These are phyloP conservation scores for Agrostemma githago DNA, from an alignment of 148 eudicot genomes.

Conservation along the genomic window DNA sequence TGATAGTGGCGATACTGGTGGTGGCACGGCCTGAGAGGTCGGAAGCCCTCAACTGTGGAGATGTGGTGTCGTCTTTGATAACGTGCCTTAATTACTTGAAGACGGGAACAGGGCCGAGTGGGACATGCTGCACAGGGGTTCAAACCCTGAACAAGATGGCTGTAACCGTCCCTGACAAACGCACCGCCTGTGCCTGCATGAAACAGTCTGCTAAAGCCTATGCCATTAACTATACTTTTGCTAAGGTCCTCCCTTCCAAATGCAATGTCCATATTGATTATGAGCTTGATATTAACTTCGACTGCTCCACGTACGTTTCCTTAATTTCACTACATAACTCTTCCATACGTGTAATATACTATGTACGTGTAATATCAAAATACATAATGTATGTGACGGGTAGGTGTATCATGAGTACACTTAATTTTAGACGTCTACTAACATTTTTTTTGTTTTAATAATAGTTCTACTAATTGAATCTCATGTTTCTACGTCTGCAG, in stretches of 20 bases:
- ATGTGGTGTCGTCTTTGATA: slow-evolving; percentile 13
- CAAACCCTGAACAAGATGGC: slow-evolving; percentile 18
- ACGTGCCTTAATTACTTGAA: slow-evolving; percentile 34
- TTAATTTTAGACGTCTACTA: too few relatives aligned
- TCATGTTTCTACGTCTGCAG: not conserved
- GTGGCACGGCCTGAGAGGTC: slow-evolving; percentile 24
- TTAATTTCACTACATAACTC: not conserved
- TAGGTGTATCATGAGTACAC: too few relatives aligned
- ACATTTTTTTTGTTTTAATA: too few relatives aligned
- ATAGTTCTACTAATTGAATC: not conserved
- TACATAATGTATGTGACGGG: too few relatives aligned
- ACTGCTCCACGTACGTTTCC: slow-evolving; percentile 30
- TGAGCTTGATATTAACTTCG: slow-evolving; percentile 8
- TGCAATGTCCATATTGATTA: slow-evolving; percentile 25
- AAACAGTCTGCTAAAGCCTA: slow-evolving; percentile 20
- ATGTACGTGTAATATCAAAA: too few relatives aligned
- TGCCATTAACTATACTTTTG: slow-evolving; percentile 24
- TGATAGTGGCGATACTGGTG: slow-evolving; percentile 23
- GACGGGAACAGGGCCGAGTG: slow-evolving; percentile 19
- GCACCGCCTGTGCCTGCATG: slow-evolving; percentile 29
- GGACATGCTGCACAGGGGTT: slow-evolving; percentile 30
- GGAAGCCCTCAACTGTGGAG: slow-evolving; percentile 27
- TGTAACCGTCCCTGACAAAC: slow-evolving; percentile 21
- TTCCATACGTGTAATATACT: too few relatives aligned
- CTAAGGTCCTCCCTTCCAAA: slow-evolving; percentile 23